Evolutionary conservation across 371 early-diverging fungal genomes (phyloP).

Genomic region (Rhizopus delemar): DNA sequence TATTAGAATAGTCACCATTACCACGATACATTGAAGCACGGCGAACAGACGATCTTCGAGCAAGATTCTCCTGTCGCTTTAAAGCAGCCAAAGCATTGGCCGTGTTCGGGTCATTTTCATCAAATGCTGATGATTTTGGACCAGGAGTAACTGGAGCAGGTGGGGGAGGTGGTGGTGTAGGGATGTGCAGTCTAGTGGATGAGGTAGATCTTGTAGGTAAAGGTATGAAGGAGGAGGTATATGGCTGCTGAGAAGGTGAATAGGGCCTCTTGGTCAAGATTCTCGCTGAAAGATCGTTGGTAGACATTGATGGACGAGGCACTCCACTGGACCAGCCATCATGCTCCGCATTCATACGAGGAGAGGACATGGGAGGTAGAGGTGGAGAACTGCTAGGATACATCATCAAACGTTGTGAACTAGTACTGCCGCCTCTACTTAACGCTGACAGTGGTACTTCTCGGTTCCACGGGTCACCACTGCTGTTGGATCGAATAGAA

Average conservation of each 20-base stretch:
- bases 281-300: conserved; percentile 31
- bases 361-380: conserved; percentile 15
- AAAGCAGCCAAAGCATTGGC: conserved; percentile 47
- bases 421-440: conserved; percentile 22
- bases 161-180: conserved; percentile 3
- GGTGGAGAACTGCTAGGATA: conserved; percentile 20
- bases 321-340: conserved; percentile 41
- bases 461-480: conserved; percentile 31
- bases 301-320: conserved; percentile 37
- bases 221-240: not conserved
- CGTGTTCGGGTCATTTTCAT: conserved; percentile 48
- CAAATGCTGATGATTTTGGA: conserved; percentile 23
- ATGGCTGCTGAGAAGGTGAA: conserved; percentile 27
- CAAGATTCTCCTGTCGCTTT: conserved; percentile 50
- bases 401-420: conserved; percentile 26
- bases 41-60: conserved; percentile 47
- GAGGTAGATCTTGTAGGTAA: conserved; percentile 49
- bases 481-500: conserved; percentile 17
- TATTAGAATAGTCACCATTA: conserved; percentile 23
- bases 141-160: not conserved
- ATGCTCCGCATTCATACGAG: conserved; percentile 32
- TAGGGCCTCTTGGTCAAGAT: conserved; percentile 28
- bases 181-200: conserved; percentile 30
- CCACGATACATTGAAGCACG: conserved; percentile 51
- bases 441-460: conserved; percentile 45